phyloP scores from a whole-genome alignment of 129 eudicot species.

The Sambucus nigra region DNA sequence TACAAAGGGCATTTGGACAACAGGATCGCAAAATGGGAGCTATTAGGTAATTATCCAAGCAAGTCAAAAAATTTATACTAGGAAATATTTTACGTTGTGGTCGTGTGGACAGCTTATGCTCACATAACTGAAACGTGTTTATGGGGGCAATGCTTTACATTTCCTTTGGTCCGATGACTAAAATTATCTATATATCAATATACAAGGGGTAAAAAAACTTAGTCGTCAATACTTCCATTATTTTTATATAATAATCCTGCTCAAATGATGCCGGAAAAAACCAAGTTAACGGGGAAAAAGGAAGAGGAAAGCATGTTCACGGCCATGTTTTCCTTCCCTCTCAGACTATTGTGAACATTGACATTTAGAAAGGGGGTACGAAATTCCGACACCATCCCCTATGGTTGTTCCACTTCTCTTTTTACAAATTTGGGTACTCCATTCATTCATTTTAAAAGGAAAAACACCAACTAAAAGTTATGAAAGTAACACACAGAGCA shows the following conservation, averaged over 20 bases:
- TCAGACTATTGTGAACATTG: not conserved
- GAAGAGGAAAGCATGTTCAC: not conserved
- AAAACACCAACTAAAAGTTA: not conserved
- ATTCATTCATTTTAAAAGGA: not conserved
- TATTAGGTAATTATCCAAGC: not conserved
- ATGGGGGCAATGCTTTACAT: not conserved
- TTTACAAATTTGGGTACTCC: not conserved
- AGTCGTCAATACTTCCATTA: too few species aligned
- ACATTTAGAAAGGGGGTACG: not conserved
- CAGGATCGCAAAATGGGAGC: not conserved
- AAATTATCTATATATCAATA: not conserved
- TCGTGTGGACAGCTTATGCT: not conserved
- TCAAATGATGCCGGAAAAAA: too few species aligned
- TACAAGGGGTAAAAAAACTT: too few species aligned
- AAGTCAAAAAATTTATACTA: not conserved
- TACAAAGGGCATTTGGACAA: constrained; percentile 16
- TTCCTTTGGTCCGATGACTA: not conserved
- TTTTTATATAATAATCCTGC: too few species aligned
- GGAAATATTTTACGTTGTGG: not conserved
- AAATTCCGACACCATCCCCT: not conserved
- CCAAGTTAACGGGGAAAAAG: not conserved
- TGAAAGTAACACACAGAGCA: not conserved
- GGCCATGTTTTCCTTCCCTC: not conserved
- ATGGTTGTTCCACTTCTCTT: not conserved
- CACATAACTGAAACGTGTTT: not conserved